Base-by-base conservation (phyloP, 2,329 filamentous ascomycete species). In the Diaporthe sp. region DNA sequence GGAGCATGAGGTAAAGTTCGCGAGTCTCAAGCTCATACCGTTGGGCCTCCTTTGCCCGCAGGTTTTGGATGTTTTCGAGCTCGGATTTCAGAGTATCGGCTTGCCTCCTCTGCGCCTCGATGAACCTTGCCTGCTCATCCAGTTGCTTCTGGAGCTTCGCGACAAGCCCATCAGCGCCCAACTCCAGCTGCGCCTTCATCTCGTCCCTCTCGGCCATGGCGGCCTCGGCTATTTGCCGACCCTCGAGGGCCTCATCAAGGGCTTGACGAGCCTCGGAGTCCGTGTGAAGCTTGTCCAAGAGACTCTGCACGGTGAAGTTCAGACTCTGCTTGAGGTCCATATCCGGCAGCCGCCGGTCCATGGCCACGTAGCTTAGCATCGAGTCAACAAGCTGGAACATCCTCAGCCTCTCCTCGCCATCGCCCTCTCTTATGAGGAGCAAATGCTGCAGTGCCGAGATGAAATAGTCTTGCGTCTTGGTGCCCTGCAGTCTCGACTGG, bases 301-400 rank as follows among this genome's bases (percentile, higher is more conserved):
- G 88, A 84, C 92, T 98, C 86, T 98, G 97, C 13, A 99, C 97
- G 0, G 96, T 98, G 81, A 98, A 98, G 84, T 98, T 98, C 78
- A 99, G 90, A 82, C 95, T 98, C 84, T 98, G 96, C 87, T 98
- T 98, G 76, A 99, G 90, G 83, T 99, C 97, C 92, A 98, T 96
- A 84, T 99, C 96, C 53, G 97, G 97, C 78, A 98, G 85, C 78
- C 97, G 91, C 82, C 97, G 92, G 84, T 99, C 97, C 96, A 99
- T 99, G 80, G 96, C 96, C 77, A 99, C 96, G 84, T 98, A 98
- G 84, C 95, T 98, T 79, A 99, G 92, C 95, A 98, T 98, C n/a
- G 95, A 93, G 85, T 99, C 97, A 39, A 98, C 96, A 39, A 99
- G 91, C 87, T 98, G 97, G 86, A 98, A 99, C 93, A 98, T 97